Percentiles rank a stretch among this genome's conserved stretches.
phyloP scores from a whole-genome alignment of 495 filamentous ascomycete species.

The Penicillium canescens region DNA sequence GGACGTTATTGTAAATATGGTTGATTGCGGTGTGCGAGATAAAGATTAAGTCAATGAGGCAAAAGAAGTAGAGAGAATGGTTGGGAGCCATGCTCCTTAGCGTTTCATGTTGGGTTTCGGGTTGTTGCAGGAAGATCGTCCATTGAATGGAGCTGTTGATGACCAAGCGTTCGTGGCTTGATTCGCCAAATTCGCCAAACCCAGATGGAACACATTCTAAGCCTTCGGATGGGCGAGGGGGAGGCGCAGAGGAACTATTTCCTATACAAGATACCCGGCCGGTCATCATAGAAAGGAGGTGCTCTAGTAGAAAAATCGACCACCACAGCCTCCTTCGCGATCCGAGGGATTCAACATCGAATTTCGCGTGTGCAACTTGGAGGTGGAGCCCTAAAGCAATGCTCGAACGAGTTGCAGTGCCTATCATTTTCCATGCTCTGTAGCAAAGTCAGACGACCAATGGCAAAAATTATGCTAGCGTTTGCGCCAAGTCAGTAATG shows the following conservation, averaged over 20 bases:
- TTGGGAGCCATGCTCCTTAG: background rate
- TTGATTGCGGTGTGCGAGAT: too few species aligned
- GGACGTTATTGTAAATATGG: too few species aligned
- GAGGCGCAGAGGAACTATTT: conserved; percentile 2
- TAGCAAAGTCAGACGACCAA: conserved; percentile 36
- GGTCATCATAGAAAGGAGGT: conserved; percentile 48
- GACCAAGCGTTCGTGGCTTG: too few species aligned
- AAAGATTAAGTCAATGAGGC: too few species aligned
- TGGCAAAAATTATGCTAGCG: too few species aligned
- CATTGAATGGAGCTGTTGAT: too few species aligned
- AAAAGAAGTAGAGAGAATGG: too few species aligned
- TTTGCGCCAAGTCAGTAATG: too few species aligned
- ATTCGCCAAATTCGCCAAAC: too few species aligned
- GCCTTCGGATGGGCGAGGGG: too few species aligned
- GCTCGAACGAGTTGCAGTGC: conserved; percentile 50
- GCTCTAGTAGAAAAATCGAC: conserved; percentile 50
- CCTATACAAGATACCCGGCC: conserved; percentile 49
- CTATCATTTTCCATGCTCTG: conserved; percentile 53
- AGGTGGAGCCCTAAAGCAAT: conserved; percentile 53
- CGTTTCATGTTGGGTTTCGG: background rate
- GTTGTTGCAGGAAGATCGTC: too few species aligned
- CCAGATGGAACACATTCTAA: too few species aligned
- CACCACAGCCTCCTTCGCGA: conserved; percentile 53
- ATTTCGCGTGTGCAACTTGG: conserved; percentile 34
- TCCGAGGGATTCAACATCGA: conserved; percentile 41